phyloP scores from a whole-genome alignment of 1,284 basidiomycete species.

The Papiliotrema nemorosa region DNA sequence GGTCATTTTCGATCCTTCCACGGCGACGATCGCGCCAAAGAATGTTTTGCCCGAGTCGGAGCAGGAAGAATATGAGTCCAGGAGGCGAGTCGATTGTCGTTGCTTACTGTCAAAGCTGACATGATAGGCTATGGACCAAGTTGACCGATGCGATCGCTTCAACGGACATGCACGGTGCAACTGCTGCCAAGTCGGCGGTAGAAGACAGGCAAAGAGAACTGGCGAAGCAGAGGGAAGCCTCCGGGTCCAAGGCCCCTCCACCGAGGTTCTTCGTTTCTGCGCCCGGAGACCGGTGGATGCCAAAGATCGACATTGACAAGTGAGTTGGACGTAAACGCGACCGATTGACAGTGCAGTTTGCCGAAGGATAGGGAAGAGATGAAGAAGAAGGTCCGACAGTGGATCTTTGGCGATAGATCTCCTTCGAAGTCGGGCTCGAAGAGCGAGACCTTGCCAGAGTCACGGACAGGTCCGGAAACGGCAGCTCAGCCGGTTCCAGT shows the following conservation, averaged over 20 bases:
- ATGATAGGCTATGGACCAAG: conserved; percentile 69
- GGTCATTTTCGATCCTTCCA: conserved; percentile 79
- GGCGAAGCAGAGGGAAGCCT: conserved; percentile 70
- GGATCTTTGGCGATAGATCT: conserved; percentile 55
- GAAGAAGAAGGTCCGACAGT: conserved; percentile 58
- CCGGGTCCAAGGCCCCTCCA: conserved; percentile 56
- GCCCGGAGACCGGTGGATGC: conserved; percentile 67
- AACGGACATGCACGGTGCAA: conserved; percentile 92
- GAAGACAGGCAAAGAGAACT: conserved; percentile 89
- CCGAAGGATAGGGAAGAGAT: conserved; percentile 66
- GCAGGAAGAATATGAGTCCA: conserved; percentile 87
- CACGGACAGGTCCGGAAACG: neutral
- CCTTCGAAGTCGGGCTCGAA: conserved; percentile 7
- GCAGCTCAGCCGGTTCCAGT: neutral
- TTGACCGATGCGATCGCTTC: conserved; percentile 81
- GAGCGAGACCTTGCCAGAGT: neutral
- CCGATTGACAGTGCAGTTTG: conserved; percentile 54
- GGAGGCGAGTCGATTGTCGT: conserved; percentile 56
- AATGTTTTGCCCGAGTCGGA: conserved; percentile 76
- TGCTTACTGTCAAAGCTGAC: neutral
- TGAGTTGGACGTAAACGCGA: conserved; percentile 46
- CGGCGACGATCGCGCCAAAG: conserved; percentile 71
- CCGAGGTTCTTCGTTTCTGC: conserved; percentile 76
- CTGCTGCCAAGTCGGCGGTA: conserved; percentile 80
- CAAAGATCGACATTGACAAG: conserved; percentile 62